Conservation (phyloP, 2,329 filamentous ascomycete genomes). For the Aspergillus pseudonomiae region DNA sequence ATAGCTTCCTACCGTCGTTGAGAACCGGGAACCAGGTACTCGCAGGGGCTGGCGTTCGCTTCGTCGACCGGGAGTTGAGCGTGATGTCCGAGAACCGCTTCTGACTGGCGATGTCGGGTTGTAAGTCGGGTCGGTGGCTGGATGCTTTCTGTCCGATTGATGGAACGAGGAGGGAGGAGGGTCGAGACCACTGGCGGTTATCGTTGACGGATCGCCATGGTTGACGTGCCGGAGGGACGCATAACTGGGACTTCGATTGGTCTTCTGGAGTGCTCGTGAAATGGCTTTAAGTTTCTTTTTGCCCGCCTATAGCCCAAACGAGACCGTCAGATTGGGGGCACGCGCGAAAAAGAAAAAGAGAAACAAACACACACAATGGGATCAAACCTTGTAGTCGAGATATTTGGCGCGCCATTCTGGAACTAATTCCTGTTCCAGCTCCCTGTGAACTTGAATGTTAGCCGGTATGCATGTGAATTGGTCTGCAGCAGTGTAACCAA, state of each 20-base stretch:
- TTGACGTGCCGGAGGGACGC: slow-evolving; percentile 45
- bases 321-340: slow-evolving; percentile 11
- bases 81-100: slow-evolving; percentile 30
- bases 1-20: slow-evolving; percentile 54
- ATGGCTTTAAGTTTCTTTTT: slow-evolving; percentile 94
- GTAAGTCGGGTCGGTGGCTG: slow-evolving; percentile 18
- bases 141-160: slow-evolving; percentile 25
- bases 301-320: slow-evolving; percentile 55
- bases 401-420: slow-evolving; percentile 96
- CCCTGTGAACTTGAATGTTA: slow-evolving; percentile 48
- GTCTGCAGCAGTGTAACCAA: slow-evolving; percentile 34
- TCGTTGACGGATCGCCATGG: slow-evolving; percentile 17
- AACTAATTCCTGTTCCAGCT: slow-evolving; percentile 84
- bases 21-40: slow-evolving; percentile 38
- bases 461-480: slow-evolving; percentile 21
- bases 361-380: slow-evolving; percentile 15
- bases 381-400: slow-evolving; percentile 79
- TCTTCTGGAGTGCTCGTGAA: slow-evolving; percentile 66
- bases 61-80: slow-evolving; percentile 41
- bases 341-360: slow-evolving; percentile 8
- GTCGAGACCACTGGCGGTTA: slow-evolving; percentile 17
- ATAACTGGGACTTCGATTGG: slow-evolving; percentile 52
- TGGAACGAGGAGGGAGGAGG: slow-evolving; percentile 21
- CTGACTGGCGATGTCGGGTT: slow-evolving; percentile 19
- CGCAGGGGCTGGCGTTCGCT: slow-evolving; percentile 42